These are phyloP conservation scores for Dioszegia crocea DNA, from an alignment of 768 basidiomycete genomes.

Conservation along the genomic window DNA sequence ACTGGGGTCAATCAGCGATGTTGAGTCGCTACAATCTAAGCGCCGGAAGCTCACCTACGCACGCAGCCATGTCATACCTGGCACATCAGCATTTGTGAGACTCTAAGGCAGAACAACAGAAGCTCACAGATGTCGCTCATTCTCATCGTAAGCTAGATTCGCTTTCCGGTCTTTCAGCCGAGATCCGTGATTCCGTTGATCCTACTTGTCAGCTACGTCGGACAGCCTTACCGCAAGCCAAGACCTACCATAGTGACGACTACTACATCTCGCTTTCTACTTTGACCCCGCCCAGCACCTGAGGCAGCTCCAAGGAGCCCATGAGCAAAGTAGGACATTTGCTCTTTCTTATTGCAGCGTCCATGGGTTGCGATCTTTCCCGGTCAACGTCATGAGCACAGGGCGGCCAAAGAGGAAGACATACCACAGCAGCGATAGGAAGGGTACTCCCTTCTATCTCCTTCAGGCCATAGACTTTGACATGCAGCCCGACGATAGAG, in stretches of 20 bases:
- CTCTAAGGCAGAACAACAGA: neutral
- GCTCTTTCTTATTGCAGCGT: slow-evolving; percentile 48
- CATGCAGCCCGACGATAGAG: slow-evolving; percentile 32
- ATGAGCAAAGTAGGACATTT: slow-evolving; percentile 49
- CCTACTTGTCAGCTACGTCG: slow-evolving; percentile 49
- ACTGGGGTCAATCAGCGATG: slow-evolving; percentile 49
- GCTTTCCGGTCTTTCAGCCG: slow-evolving; percentile 50
- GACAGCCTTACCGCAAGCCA: neutral
- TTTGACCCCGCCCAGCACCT: slow-evolving; percentile 19
- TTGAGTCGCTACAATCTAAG: too few relatives aligned
- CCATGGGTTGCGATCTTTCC: slow-evolving; percentile 56
- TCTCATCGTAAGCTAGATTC: slow-evolving; percentile 52
- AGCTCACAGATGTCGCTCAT: slow-evolving; percentile 55
- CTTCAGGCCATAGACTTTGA: slow-evolving; percentile 36
- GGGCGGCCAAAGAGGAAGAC: too few relatives aligned
- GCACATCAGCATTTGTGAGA: slow-evolving; percentile 7
- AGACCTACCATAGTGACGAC: slow-evolving; percentile 55
- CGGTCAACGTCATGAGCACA: neutral
- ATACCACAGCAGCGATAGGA: slow-evolving; percentile 34
- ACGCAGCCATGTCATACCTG: slow-evolving; percentile 56
- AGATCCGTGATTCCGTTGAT: slow-evolving; percentile 59
- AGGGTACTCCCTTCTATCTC: slow-evolving; percentile 31
- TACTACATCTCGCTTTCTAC: slow-evolving; percentile 50
- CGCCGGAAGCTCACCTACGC: slow-evolving; percentile 53
- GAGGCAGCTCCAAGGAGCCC: slow-evolving; percentile 46